Evolutionary conservation across 2,329 filamentous ascomycete species (phyloP), one percentile per base, ranked within the genome.

Genomic region (Tothia fuscella): DNA sequence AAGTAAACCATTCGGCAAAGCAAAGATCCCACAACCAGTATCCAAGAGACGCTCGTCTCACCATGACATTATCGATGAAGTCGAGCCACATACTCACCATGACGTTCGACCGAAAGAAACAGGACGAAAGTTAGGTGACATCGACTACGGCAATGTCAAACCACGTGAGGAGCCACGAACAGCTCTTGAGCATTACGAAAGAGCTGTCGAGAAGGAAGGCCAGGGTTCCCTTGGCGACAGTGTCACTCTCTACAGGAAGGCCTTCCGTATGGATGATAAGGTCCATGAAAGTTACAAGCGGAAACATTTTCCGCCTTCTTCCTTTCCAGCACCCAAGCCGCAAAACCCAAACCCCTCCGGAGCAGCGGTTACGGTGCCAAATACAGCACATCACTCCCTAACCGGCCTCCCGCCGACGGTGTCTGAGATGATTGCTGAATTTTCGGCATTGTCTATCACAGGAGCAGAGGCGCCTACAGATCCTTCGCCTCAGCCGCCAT

Each of bases 101-200:
- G 64, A 68, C 46, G 51, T 69, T 19, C 61, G 21, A 16, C 16
- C 67, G 46, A 65, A 63, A 49, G 61, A 67, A 35, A 61, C 64
- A 41, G 60, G 60, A 17, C 52, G 64, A 38, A 60, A 56, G 44
- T 22, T 25, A 17, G 63, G 62, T 49, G 63, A 66, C 40, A 58
- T 60, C 60, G 52, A 63, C 47, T 51, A 60, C 22, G 49, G 58
- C 7, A 50, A 57, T 47, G 49, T 56, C 3, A 46, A 50, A 4
- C 36, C 50, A 9, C 49, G 48, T 14, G 49, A 56, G 45, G 73
- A 81, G 50, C 82, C 82, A 4, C 66, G 68, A 17, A 83, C 88
- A 9, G 91, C 91, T 1, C 63, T 98, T 13, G 91, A 96, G 52
- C 84, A 94, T 59, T 96, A 91, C 53, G 91, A 96, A 58, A 77